Evolutionary conservation across 2,329 filamentous ascomycete species (phyloP), one percentile per base, ranked within the genome.

Genomic region (Pseudogymnoascus verrucosus): DNA sequence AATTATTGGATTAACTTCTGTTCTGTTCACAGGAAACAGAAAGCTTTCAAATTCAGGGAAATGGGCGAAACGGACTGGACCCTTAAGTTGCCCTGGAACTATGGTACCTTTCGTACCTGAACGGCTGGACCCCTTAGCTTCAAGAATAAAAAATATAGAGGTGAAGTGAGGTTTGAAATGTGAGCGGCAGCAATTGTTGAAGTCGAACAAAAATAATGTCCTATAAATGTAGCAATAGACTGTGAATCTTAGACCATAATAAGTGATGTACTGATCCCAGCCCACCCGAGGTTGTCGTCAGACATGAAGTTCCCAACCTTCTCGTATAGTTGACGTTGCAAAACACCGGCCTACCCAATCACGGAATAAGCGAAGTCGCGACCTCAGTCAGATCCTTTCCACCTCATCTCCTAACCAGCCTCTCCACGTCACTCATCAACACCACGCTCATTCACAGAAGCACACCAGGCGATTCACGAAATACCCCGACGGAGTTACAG

Each of bases 361-460:
- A 57, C n/a, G 34, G 51, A 34, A 57, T 57, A 57, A 57, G 51
- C 51, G 51, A 57, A 57, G 19, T 57, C 51, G 51, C 51, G 51
- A 34, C 51, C 28, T 57, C 26, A 34, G 26, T 57, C 51, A 57
- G 51, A 57, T 57, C 51, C 51, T 57, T 57, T 61, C 34, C 60
- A 61, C 60, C 12, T 26, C 60, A 61, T 19, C 16, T 39, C 60
- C 36, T 40, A 61, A 40, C 34, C 19, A 39, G 6, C 31, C 60
- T 40, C 31, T 31, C 36, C 60, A 61, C 51, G 60, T 61, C 60
- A 61, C 60, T 61, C 28, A 40, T 14, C 40, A 16, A 39, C 36
- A 39, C 60, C 60, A 61, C 60, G 60, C 60, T 61, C 60, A 40
- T 61, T 61, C 60, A 61, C 60, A 39, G 60, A 61, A 39, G 60